phyloP scores from a whole-genome alignment of 257 asterid species.

The Solanum commersonii region DNA sequence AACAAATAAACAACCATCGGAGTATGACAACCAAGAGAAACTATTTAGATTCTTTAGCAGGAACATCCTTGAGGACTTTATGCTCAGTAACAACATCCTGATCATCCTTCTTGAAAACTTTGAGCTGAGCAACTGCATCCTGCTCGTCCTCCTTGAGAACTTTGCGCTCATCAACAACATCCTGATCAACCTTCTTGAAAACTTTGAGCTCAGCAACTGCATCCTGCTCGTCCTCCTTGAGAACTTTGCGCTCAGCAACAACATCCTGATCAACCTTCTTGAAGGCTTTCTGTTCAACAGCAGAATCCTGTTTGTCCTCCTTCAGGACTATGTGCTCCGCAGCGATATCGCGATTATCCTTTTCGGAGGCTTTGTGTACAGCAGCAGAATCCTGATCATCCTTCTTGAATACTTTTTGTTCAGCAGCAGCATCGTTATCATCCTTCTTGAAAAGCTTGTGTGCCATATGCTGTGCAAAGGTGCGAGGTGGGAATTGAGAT shows the following conservation, averaged over 20 bases:
- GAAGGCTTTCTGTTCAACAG: background rate
- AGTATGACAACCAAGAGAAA: background rate
- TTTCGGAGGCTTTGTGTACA: constrained; percentile 51
- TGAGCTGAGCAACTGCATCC: background rate
- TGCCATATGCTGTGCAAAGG: constrained; percentile 65
- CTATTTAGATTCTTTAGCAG: background rate
- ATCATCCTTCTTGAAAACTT: background rate
- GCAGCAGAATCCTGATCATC: constrained; percentile 9
- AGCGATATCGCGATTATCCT: constrained; percentile 15
- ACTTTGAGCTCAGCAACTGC: background rate
- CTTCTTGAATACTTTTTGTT: constrained; percentile 52
- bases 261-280: background rate
- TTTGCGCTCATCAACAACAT: background rate
- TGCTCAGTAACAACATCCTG: background rate
- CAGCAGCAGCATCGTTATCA: constrained; percentile 8
- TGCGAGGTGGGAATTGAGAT: constrained; percentile 51
- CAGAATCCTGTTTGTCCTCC: background rate
- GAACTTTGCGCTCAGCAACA: background rate
- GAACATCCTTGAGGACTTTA: background rate
- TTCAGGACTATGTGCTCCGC: constrained; percentile 39
- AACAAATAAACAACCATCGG: background rate
- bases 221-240: background rate
- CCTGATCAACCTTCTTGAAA: background rate
- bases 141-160: background rate
- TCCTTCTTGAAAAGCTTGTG: constrained; percentile 57